Base-by-base conservation (phyloP, 202 grass and related monocot genomes). In the Brachypodium distachyon region DNA sequence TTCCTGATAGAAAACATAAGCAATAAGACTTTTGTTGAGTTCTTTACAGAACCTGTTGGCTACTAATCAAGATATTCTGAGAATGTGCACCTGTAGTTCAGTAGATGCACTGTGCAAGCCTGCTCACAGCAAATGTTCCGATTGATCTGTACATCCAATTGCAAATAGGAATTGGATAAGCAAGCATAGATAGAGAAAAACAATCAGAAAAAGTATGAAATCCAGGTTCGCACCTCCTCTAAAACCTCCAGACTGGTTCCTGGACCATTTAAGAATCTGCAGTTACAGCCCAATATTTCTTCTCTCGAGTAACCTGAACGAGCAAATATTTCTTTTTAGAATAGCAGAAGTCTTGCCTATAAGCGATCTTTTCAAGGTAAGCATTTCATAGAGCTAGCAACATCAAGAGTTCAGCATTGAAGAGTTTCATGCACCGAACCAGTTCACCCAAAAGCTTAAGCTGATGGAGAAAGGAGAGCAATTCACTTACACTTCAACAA, bases 261-360 rank as follows among this genome's bases (percentile, higher is more conserved):
- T 33, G 92, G 87, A 76, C 96, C 96, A 27, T 79, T 89, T 62
- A 99, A 86, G 42, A 93, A 94, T 81, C 76, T 90, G 85, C 68
- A 81, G 41, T 93, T 84, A 82, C 74, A 43, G 26, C 92, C 92
- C 89, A 96, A 89, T 64, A 95, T 80, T 85, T 99, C 96, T 67
- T 86, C 83, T 87, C 89, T 95, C 6, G 89, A 93, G 70, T 95
- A 99, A 82, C 96, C 96, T 98, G 53, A 43, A 70, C 27, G 17
- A 33, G 25, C 31, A 29, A 47, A 43, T 11, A 67, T 9, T 53
- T 61, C 16, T 46, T 48, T 59, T 82, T 68, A 62, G 28, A 74
- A 44, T 43, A 67, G 73, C 16, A 74, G 57, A 61, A 81, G 36
- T 42, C 29, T 29, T 74, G 14, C 7, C 36, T 61, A 36, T 31